phyloP scores from a whole-genome alignment of 768 basidiomycete species.

The Candolleomyces aberdarensis region DNA sequence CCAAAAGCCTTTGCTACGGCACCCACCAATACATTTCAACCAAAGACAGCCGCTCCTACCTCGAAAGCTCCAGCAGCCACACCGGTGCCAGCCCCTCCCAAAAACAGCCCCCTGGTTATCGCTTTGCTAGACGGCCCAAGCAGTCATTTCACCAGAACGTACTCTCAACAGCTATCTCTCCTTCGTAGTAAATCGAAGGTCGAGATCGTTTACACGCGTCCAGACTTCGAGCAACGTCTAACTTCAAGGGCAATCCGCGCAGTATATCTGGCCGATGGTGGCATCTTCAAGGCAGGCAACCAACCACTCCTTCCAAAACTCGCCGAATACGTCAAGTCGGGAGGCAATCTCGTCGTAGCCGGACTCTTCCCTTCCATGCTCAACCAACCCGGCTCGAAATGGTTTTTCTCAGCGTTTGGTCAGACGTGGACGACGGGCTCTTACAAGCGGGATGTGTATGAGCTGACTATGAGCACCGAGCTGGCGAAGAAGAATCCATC shows the following conservation, averaged over 20 bases:
- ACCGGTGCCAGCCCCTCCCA: background rate
- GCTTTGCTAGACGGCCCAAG: background rate
- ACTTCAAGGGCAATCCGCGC: slow-evolving; percentile 20
- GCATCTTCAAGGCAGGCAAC: slow-evolving; percentile 17
- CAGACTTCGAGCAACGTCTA: slow-evolving; percentile 18
- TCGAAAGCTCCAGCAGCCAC: background rate
- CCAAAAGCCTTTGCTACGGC: background rate
- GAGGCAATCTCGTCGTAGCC: slow-evolving; percentile 27
- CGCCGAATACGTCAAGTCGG: slow-evolving; percentile 22
- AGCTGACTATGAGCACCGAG: slow-evolving; percentile 11
- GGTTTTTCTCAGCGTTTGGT: slow-evolving; percentile 20
- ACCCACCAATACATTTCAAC: background rate
- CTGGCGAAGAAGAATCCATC: slow-evolving; percentile 13
- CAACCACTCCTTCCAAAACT: slow-evolving; percentile 19
- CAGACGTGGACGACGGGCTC: slow-evolving; percentile 16
- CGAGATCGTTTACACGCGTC: slow-evolving; percentile 12
- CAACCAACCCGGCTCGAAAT: slow-evolving; percentile 13
- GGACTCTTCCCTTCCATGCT: slow-evolving; percentile 21
- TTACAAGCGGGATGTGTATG: slow-evolving; percentile 12
- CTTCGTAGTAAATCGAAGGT: slow-evolving; percentile 16
- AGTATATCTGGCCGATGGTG: slow-evolving; percentile 26
- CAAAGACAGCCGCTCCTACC: background rate
- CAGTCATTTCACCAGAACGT: slow-evolving; percentile 2
- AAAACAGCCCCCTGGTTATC: background rate
- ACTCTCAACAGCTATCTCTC: slow-evolving; percentile 9